A percentile compares a stretch with the other conserved stretches of the same genome.
Conservation (phyloP, 2,329 filamentous ascomycete species). For the Calycina herbarum region DNA sequence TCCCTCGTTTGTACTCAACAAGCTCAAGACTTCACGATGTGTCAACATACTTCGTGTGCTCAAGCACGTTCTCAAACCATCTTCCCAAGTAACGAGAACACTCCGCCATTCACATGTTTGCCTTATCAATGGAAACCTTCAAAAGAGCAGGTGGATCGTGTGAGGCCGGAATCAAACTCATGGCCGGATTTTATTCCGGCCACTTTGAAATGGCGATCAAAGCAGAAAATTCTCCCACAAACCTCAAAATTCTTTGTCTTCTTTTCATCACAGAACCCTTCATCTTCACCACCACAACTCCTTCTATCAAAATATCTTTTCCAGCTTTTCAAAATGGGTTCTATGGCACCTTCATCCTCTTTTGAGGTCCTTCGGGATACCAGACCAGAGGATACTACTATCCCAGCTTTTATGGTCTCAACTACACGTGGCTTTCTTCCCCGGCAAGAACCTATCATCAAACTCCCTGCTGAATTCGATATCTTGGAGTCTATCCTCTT, state of each 20-base stretch:
- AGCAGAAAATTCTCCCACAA: conserved; percentile 24
- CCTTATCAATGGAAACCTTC: conserved; percentile 6
- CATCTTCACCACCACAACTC: background rate
- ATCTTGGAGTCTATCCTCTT: conserved; percentile 70
- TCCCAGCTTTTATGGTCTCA: conserved; percentile 78
- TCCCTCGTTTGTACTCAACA: background rate
- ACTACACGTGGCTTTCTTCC: conserved; percentile 74
- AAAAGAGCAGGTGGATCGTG: background rate
- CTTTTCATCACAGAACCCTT: conserved; percentile 15
- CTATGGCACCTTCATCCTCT: conserved; percentile 29
- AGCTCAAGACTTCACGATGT: background rate
- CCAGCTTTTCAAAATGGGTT: conserved; percentile 33
- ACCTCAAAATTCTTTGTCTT: conserved; percentile 22
- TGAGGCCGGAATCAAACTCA: conserved; percentile 17
- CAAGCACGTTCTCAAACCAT: background rate
- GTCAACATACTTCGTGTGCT: background rate
- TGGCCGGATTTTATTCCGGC: conserved; percentile 37
- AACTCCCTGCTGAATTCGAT: conserved; percentile 72
- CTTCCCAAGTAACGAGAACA: background rate
- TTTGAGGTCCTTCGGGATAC: conserved; percentile 67
- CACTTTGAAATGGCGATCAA: conserved; percentile 31
- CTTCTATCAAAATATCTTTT: background rate
- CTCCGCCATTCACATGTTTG: background rate
- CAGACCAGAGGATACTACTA: conserved; percentile 58
- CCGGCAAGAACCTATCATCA: conserved; percentile 59